phyloP scores from a whole-genome alignment of 202 grass and related monocot genomes.

The Panicum hallii region DNA sequence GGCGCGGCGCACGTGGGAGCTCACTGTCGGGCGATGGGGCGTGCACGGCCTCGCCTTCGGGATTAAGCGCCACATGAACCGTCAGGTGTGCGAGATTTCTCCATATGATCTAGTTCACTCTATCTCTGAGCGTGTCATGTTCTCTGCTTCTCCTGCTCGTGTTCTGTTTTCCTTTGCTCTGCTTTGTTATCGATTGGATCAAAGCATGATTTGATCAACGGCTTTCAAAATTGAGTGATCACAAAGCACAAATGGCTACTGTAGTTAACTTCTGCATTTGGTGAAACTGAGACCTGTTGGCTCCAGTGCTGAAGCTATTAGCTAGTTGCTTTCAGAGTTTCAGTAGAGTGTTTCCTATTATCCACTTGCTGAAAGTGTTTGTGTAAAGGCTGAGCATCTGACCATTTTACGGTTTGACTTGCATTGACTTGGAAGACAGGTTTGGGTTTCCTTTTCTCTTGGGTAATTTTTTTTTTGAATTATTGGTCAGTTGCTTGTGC shows the following conservation, averaged over 20 bases:
- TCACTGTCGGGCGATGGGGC: slow-evolving; percentile 72
- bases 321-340: slow-evolving; percentile 15
- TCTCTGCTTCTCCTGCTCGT: neutral
- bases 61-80: slow-evolving; percentile 75
- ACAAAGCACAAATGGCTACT: neutral
- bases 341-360: slow-evolving; percentile 11
- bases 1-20: slow-evolving; percentile 49
- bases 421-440: slow-evolving; percentile 51
- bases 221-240: neutral
- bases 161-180: neutral
- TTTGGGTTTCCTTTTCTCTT: neutral
- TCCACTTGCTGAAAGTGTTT: slow-evolving; percentile 31
- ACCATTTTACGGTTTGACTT: slow-evolving; percentile 44
- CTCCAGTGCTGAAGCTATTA: neutral
- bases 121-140: neutral
- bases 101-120: neutral
- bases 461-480: neutral
- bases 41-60: slow-evolving; percentile 66
- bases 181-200: neutral
- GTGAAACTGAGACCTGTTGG: neutral
- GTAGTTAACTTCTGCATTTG: neutral
- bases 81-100: slow-evolving; percentile 52
- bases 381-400: slow-evolving; percentile 32
- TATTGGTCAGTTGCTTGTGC: neutral
- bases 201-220: neutral